Base-by-base conservation (phyloP, 2,329 filamentous ascomycete species). In the Allantophomopsis cytisporea region DNA sequence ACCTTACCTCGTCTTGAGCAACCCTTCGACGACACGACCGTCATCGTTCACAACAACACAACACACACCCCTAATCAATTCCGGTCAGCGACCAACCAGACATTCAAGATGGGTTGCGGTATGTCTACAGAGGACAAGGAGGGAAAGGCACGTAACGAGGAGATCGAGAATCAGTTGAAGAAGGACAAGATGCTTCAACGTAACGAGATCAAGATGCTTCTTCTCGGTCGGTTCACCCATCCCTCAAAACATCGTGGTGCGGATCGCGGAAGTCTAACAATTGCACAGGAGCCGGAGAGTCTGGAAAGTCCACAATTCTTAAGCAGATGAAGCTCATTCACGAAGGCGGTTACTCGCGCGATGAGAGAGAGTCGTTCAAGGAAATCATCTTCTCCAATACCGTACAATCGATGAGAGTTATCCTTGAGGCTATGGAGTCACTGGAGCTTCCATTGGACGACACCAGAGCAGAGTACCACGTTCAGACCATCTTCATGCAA, bases 91-190 rank as follows among this genome's bases (percentile, higher is more conserved):
- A 21, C 17, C 33, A 28, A 30, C 40, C 41, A 50, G 47, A 47
- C 62, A 65, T 69, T 61, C 81, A 87, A 71, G 57, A 98, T 98
- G 91, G 91, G 91, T 79, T 98, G 91, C 65, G 89, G 89, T 68
- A 94, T 95, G 86, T 96, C 89, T 64, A 94, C 91, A 60, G 91
- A 96, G 72, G 91, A 96, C 70, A 95, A 95, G 82, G 91, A 96
- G 87, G 89, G 91, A 69, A 96, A 95, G 84, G 85, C 87, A 72
- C 82, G 91, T 55, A 96, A 98, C 63, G 91, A 98, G 75, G 89
- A 96, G 78, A 98, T 98, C 59, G 91, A 98, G 69, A 96, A 95
- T 64, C 89, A 96, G 72, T 72, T 96, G 60, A 96, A 95, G 77
- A 77, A 86, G 63, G 91, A 98, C 61, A 93, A 94, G 68, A 84